A percentile compares a stretch with the other conserved stretches of the same genome.
phyloP scores from a whole-genome alignment of 805 yeast species.

The Ogataea polymorpha region DNA sequence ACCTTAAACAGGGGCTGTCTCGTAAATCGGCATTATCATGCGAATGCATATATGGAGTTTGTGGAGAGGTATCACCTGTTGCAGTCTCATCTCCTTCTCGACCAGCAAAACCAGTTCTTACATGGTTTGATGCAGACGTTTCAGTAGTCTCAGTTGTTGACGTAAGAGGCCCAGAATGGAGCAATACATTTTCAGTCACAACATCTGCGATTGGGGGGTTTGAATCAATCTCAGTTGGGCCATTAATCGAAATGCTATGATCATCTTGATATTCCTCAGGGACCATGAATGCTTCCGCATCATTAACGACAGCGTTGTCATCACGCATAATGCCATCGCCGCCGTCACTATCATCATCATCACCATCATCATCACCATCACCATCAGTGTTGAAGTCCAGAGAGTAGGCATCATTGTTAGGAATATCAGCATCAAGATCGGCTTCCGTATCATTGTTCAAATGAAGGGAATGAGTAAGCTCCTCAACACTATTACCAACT shows the following conservation, averaged over 20 bases:
- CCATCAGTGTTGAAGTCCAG: slow-evolving; percentile 31
- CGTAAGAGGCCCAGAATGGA: slow-evolving; percentile 17
- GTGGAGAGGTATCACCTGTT: slow-evolving; percentile 22
- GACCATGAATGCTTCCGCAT: slow-evolving; percentile 34
- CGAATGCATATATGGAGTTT: slow-evolving; percentile 14
- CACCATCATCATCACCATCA: slow-evolving; percentile 13
- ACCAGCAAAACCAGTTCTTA: slow-evolving; percentile 7
- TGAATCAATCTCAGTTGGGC: slow-evolving; percentile 11
- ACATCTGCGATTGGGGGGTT: slow-evolving; percentile 7
- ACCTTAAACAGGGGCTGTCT: slow-evolving; percentile 13
- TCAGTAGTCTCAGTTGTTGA: slow-evolving; percentile 14
- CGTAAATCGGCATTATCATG: slow-evolving; percentile 8
- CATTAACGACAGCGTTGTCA: not conserved
- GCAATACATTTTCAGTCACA: slow-evolving; percentile 5
- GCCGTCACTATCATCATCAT: not conserved
- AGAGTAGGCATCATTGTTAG: slow-evolving; percentile 39
- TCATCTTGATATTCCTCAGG: slow-evolving; percentile 38
- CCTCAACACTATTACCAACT: slow-evolving; percentile 27
- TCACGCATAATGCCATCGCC: not conserved
- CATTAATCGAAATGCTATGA: slow-evolving; percentile 29
- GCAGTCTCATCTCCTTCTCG: slow-evolving; percentile 9
- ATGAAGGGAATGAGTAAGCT: slow-evolving; percentile 4
- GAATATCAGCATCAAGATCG: slow-evolving; percentile 47
- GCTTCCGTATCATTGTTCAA: slow-evolving; percentile 11
- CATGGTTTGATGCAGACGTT: slow-evolving; percentile 12